Conservation (phyloP, 2,329 filamentous ascomycete genomes). For the Ceratocystiopsis minuta region DNA sequence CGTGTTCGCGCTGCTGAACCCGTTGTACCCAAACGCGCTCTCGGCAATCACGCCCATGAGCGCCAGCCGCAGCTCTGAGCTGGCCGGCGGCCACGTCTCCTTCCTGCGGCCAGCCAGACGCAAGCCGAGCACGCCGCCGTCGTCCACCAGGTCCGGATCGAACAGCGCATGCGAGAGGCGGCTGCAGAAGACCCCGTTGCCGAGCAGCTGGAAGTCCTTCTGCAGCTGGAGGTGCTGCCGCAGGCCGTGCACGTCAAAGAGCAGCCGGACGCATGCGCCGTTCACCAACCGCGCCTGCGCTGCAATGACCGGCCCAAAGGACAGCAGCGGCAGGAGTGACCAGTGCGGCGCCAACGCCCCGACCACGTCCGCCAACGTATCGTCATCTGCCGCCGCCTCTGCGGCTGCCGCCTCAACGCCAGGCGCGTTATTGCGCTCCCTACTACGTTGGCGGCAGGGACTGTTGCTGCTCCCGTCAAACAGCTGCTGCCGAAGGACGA, state of each 20-base stretch:
- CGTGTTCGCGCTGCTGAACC: neutral
- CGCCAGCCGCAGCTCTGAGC: slow-evolving; percentile 77
- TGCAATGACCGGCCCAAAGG: slow-evolving; percentile 55
- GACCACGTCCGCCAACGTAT: slow-evolving; percentile 12
- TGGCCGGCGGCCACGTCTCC: slow-evolving; percentile 80
- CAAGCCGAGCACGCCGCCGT: slow-evolving; percentile 57
- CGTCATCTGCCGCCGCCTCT: slow-evolving; percentile 3
- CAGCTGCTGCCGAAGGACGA: slow-evolving; percentile 23
- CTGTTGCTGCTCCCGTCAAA: slow-evolving; percentile 10
- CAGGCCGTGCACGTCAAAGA: slow-evolving; percentile 59
- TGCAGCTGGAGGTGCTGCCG: slow-evolving; percentile 57
- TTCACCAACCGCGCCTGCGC: slow-evolving; percentile 65
- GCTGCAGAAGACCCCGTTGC: slow-evolving; percentile 68
- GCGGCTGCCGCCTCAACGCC: neutral
- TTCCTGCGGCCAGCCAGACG: slow-evolving; percentile 51
- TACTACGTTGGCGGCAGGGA: too few relatives aligned
- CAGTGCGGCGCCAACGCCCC: slow-evolving; percentile 26
- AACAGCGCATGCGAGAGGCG: slow-evolving; percentile 71
- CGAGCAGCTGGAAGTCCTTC: slow-evolving; percentile 64
- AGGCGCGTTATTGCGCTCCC: neutral
- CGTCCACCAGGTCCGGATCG: slow-evolving; percentile 61
- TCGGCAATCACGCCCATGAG: slow-evolving; percentile 74
- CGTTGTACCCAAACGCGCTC: slow-evolving; percentile 20
- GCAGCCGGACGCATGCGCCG: slow-evolving; percentile 51
- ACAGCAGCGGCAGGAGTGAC: slow-evolving; percentile 48